Evolutionary conservation across 768 basidiomycete genomes (phyloP), one percentile per base, ranked within the genome.

Genomic region (Lactifluus subvellereus): DNA sequence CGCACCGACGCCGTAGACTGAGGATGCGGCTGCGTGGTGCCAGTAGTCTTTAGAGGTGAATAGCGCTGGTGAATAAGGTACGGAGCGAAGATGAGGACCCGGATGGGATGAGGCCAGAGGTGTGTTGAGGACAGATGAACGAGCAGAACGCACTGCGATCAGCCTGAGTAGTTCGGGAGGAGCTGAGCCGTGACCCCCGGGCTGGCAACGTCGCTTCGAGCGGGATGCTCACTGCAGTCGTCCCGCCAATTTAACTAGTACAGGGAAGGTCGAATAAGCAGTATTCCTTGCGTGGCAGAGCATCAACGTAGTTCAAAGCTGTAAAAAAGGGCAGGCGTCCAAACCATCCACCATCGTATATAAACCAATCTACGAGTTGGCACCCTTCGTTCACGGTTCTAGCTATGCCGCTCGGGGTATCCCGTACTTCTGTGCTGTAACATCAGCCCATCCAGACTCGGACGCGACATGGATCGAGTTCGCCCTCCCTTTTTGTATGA

Each of bases 371-470:
- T 60, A 66, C 59, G 65, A 54, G 48, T 62, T 52, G 35, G 66
- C 42, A n/a, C 60, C 64, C 58, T 66, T 66, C 27, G 27, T 27
- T 27, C 38, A 61, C 69, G 53, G 69, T 79, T 68, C 71, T 74
- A 57, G 91, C 86, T 71, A 94, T 91, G 74, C 84, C 79, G 76
- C 82, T 87, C 69, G 93, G 79, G 38, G 83, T 85, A 70, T 91
- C 87, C 76, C 84, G 85, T 75, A 85, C 80, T 74, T 89, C 88
- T 77, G 93, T 88, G 71, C 72, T 87, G 85, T 58, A 85, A 75
- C 57, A 94, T 75, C 84, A 94, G 81, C 65, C 89, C 91, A 71
- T 93, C 89, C 66, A 93, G 75, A 74, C 79, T 27, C 27, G 2
- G 2, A 27, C 3, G 82, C 74, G 75, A 78, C 64, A 86, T 71